These are phyloP conservation scores for Physcia stellaris DNA, from an alignment of 495 filamentous ascomycete genomes.

Conservation along the genomic window DNA sequence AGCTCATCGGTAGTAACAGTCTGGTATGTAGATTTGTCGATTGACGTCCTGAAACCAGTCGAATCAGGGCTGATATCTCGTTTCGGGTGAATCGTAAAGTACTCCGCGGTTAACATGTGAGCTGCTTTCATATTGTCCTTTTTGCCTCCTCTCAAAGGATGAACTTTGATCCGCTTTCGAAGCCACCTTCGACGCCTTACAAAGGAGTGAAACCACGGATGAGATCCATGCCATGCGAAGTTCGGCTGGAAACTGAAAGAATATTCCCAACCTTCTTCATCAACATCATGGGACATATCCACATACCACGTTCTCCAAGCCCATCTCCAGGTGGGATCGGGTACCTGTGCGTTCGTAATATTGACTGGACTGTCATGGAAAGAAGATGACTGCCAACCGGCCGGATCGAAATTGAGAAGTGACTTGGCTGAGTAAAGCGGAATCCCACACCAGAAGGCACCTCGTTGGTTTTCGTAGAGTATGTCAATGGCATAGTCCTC, in stretches of 20 bases:
- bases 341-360: constrained; percentile 81
- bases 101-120: constrained; percentile 64
- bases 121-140: constrained; percentile 29
- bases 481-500: constrained; percentile 61
- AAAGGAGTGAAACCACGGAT: constrained; percentile 86
- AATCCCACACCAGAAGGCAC: constrained; percentile 75
- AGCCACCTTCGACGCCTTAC: constrained; percentile 84
- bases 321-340: constrained; percentile 95
- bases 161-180: constrained; percentile 58
- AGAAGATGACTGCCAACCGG: constrained; percentile 68
- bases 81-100: constrained; percentile 64
- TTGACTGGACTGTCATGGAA: constrained; percentile 65
- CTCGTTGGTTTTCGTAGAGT: constrained; percentile 87
- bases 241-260: constrained; percentile 65
- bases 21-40: constrained; percentile 16
- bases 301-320: constrained; percentile 89
- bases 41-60: constrained; percentile 19
- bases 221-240: constrained; percentile 82
- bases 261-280: constrained; percentile 94
- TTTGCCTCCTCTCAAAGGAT: constrained; percentile 18
- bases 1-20: constrained; percentile 19
- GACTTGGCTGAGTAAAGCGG: constrained; percentile 77
- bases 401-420: constrained; percentile 74
- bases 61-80: constrained; percentile 27
- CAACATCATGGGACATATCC: constrained; percentile 75